Evolutionary conservation across 1,139 yeast species (phyloP).

Genomic region (Candida pseudocylindracea): DNA sequence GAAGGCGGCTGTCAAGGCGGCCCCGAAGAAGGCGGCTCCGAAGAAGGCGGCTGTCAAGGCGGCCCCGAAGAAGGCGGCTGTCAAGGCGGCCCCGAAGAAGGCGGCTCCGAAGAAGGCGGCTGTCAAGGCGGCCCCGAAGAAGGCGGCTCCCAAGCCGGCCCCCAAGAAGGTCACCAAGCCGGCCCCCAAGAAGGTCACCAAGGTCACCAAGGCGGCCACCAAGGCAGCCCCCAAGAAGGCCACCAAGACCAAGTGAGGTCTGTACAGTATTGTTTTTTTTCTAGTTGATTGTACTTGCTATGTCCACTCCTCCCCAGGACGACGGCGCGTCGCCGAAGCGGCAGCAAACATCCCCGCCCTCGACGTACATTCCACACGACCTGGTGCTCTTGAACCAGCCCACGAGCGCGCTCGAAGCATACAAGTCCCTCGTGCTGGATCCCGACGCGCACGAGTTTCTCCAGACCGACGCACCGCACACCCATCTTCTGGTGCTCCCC

Average conservation of each 20-base stretch:
- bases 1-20: constrained; percentile 3
- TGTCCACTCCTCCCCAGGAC: too few species aligned
- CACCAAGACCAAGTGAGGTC: constrained; percentile 1
- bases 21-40: constrained; percentile 1
- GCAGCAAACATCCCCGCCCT: constrained; percentile 2
- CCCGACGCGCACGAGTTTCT: constrained; percentile 9
- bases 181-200: constrained; percentile 8
- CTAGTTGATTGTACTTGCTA: too few species aligned
- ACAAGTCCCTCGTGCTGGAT: constrained; percentile 18
- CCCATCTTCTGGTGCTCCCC: constrained; percentile 37
- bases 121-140: background rate
- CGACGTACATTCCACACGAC: constrained; percentile 5
- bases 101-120: constrained; percentile 2
- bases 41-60: constrained; percentile 3
- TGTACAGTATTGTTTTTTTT: too few species aligned
- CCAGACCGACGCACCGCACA: constrained; percentile 12
- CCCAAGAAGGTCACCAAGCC: constrained; percentile 1
- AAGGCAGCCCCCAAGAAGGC: constrained; percentile 1
- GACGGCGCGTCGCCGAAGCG: too few species aligned
- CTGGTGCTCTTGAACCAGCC: constrained; percentile 16
- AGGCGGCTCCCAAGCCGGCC: constrained; percentile 4
- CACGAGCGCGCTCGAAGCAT: constrained; percentile 19
- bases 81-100: constrained; percentile 4
- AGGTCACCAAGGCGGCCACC: constrained; percentile 7
- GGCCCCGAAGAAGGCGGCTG: constrained; percentile 2